A percentile compares a stretch with the other conserved stretches of the same genome.
These are phyloP conservation scores for Tilletia indica DNA, from an alignment of 1,284 basidiomycete species.

Conservation along the genomic window DNA sequence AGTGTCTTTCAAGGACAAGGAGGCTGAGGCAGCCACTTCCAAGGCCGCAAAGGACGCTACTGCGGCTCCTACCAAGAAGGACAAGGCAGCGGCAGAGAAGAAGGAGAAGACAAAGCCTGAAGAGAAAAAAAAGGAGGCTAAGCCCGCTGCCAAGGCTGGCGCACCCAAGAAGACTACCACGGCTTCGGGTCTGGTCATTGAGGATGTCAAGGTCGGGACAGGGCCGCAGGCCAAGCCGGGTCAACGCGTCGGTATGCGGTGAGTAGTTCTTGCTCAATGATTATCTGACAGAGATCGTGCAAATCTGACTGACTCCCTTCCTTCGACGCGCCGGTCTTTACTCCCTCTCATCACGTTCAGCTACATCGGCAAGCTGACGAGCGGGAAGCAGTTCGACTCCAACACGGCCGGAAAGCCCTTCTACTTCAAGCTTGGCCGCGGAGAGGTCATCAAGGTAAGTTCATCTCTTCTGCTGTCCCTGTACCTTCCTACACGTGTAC, in stretches of 20 bases:
- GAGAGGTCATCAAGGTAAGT: constrained; percentile 84
- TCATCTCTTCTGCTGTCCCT: constrained; percentile 23
- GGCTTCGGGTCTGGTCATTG: constrained; percentile 73
- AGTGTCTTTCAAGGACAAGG: constrained; percentile 58
- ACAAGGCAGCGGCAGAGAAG: constrained; percentile 1
- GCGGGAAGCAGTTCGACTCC: constrained; percentile 83
- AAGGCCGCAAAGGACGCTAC: constrained; percentile 36
- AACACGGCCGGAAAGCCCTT: constrained; percentile 88
- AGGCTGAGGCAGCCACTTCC: constrained; percentile 48
- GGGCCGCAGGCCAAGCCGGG: constrained; percentile 84
- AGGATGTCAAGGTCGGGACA: constrained; percentile 74
- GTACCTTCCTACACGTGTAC: background rate
- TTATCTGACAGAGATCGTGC: too few species aligned
- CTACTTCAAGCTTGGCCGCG: constrained; percentile 77
- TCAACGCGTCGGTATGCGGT: constrained; percentile 75
- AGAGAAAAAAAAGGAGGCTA: constrained; percentile 10
- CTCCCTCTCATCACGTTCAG: background rate
- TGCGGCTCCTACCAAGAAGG: constrained; percentile 14
- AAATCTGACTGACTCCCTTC: background rate
- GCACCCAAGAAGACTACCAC: constrained; percentile 60
- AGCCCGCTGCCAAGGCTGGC: constrained; percentile 21
- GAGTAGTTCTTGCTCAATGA: background rate
- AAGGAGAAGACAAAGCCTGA: constrained; percentile 3
- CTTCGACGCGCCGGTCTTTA: too few species aligned
- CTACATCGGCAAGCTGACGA: constrained; percentile 81